Evolutionary conservation across 1,284 basidiomycete species (phyloP), one percentile per base, ranked within the genome.

Genomic region (Crucibulum cyathiforme): DNA sequence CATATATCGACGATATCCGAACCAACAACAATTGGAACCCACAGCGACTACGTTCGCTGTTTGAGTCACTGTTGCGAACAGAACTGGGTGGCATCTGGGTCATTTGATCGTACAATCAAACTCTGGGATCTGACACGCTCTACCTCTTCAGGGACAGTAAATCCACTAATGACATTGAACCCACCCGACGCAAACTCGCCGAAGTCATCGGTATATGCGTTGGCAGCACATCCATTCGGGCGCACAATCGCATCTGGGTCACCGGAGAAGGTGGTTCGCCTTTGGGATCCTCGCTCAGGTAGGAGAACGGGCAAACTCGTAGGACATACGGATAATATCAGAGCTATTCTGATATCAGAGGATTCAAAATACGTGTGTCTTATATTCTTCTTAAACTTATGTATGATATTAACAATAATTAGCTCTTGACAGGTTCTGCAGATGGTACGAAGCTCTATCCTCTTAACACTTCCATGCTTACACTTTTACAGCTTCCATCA

Each of bases 261-360:
- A 5, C 96, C 98, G 0, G 96, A 98, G 71, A 85, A 93, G 36
- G 90, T 96, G 1, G 83, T 99, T 36, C 81, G 95, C 17, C 81
- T 98, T 59, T 99, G 95, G 95, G 98, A 99, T 73, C 95, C 96
- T 4, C 84, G 98, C 19, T 84, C 88, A 1, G 91, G 88, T 7
- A 90, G 87, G 73, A 84, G 89, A 57, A 89, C 87, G 19, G 89
- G 80, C 1, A 85, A 84, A 63, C 68, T 98, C 4, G 93, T 97
- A 4, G 98, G 97, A 0, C 98, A 99, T 74, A 97, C 96, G 0
- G 97, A 99, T 75, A 98, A 98, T 68, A 95, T 99, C 54, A 86
- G 97, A 5, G 88, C 94, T 1, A 90, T 98, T 51, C 76, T 97
- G 48, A 82, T 98, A 5, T 93, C 91, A 17, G 93, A 96, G 38